Base-by-base conservation (phyloP, 192 early-diverging fungal genomes). In the Dissophora ornata region DNA sequence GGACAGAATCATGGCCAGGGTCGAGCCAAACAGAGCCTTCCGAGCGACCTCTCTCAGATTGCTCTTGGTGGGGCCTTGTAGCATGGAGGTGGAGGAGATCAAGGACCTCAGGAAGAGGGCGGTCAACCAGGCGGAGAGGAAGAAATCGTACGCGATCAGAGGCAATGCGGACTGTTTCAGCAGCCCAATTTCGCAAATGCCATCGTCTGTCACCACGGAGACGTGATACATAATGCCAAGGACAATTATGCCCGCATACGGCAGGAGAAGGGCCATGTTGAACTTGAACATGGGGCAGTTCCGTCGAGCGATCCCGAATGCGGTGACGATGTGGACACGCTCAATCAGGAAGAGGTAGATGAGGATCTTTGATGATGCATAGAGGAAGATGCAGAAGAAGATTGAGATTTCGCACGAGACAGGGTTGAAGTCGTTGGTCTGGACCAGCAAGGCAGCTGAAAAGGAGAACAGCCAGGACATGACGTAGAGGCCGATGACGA, bases 311-410 rank as follows among this genome's bases (percentile, higher is more conserved):
- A 79, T 30, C 9, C 75, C 67, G 11, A 62, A 22, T 6, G 59
- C 53, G 9, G 66, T 69, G 4, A 69, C 75, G 24, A 79, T 34
- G 25, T 63, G 53, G 18, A 68, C 65, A 5, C 75, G 59, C 65
- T 85, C 84, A 4, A 65, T 77, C 47, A 85, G 69, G 65, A 81
- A 85, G 1, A 85, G 49, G 60, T 83, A 85, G 21, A 85, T 69
- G 0, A 81, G 22, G 7, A 85, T 41, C 33, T 85, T 85, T 56
- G 67, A 62, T 1, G 33, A 13, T 0, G 78, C 75, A 54, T 85
- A 80, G 21, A 85, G 56, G 34, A 80, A 36, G 22, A 81, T 77
- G 36, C 79, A 79, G 36, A 70, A 57, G 28, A 77, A 79, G 30
- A 78, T 67, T 0, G 77, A 74, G 15, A 81, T 19, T 11, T 64